phyloP scores from a whole-genome alignment of 1,139 yeast species.

The Yamadazyma diospyri region DNA sequence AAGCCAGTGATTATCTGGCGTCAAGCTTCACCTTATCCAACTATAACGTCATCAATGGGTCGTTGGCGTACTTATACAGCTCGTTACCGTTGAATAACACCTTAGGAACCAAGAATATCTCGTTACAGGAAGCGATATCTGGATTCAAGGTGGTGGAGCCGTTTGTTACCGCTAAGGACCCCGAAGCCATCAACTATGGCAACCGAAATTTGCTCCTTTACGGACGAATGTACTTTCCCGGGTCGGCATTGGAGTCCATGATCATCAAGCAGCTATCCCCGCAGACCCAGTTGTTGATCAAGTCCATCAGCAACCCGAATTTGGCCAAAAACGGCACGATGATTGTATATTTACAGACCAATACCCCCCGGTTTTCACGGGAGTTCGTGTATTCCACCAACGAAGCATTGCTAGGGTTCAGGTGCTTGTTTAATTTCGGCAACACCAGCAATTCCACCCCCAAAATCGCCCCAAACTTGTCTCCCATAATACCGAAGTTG shows the following conservation, averaged over 20 bases:
- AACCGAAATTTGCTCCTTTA: constrained; percentile 38
- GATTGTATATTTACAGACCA: constrained; percentile 71
- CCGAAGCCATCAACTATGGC: neutral
- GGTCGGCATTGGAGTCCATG: constrained; percentile 87
- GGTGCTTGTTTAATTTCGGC: constrained; percentile 73
- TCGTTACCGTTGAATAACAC: constrained; percentile 54
- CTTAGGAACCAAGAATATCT: constrained; percentile 49
- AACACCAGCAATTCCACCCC: constrained; percentile 20
- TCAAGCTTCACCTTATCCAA: constrained; percentile 74
- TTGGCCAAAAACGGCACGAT: constrained; percentile 54
- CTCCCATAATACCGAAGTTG: constrained; percentile 33
- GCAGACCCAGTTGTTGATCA: constrained; percentile 62
- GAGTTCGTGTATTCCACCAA: constrained; percentile 86
- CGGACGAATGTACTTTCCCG: constrained; percentile 89
- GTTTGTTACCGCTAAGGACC: neutral
- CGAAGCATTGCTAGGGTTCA: constrained; percentile 80
- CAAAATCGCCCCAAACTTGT: neutral
- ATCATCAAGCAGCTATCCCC: constrained; percentile 60
- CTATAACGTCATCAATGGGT: constrained; percentile 69
- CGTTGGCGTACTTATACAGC: constrained; percentile 77
- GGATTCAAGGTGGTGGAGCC: constrained; percentile 68
- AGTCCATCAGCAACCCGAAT: constrained; percentile 71
- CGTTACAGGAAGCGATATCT: constrained; percentile 73
- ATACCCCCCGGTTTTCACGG: constrained; percentile 60
- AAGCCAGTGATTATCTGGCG: constrained; percentile 67